These are phyloP conservation scores for Medicago lupulina DNA, from an alignment of 306 rosid genomes.

Conservation along the genomic window DNA sequence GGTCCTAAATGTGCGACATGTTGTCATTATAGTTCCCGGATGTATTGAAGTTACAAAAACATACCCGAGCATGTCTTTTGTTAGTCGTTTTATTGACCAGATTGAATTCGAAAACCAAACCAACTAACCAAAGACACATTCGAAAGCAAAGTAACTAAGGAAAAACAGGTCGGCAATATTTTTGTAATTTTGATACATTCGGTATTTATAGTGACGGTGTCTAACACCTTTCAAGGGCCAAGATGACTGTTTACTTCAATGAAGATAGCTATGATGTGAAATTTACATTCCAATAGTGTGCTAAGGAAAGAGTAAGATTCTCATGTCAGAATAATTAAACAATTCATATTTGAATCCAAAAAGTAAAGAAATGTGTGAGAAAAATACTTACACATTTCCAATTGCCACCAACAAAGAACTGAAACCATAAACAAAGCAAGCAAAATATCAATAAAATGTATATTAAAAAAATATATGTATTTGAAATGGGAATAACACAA, in stretches of 20 bases:
- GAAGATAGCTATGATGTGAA: background rate
- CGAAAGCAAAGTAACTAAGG: background rate
- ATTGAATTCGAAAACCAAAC: background rate
- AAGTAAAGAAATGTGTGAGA: background rate
- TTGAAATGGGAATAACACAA: conserved; percentile 2
- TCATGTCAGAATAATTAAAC: background rate
- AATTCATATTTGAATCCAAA: background rate
- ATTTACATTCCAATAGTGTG: background rate
- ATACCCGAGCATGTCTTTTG: background rate
- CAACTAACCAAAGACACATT: background rate
- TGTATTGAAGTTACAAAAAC: background rate
- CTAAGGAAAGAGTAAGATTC: background rate
- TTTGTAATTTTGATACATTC: background rate
- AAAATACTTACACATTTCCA: conserved; percentile 93
- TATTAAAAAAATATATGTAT: background rate
- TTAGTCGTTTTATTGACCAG: background rate
- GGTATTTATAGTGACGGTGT: background rate
- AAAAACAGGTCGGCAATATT: background rate
- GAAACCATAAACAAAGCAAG: conserved; percentile 46
- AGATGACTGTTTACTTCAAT: background rate
- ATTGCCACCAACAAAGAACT: conserved; percentile 98
- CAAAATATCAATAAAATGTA: conserved; percentile 22
- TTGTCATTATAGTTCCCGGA: background rate
- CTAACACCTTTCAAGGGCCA: background rate
- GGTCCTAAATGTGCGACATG: background rate